phyloP scores from a whole-genome alignment of 139 green algal species.

The Mesotaenium endlicherianum region DNA sequence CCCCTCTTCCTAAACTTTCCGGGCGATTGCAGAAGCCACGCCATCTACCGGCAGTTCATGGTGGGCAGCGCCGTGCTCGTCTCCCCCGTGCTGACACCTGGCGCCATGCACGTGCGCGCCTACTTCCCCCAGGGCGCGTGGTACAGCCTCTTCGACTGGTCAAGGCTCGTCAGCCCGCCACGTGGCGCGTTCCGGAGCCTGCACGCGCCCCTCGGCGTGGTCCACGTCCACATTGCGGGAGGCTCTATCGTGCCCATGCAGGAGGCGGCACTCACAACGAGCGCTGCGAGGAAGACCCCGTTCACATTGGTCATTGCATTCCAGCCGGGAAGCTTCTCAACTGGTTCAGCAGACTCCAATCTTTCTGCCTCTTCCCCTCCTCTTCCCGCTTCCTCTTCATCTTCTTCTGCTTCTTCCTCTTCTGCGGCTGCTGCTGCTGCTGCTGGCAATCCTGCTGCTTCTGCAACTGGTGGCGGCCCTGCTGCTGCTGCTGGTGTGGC shows the following conservation, averaged over 20 bases:
- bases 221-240: constrained; percentile 55
- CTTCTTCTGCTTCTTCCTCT: too few species aligned
- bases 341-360: too few species aligned
- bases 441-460: too few species aligned
- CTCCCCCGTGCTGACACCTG: constrained; percentile 63
- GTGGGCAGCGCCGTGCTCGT: constrained; percentile 67
- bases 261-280: constrained; percentile 43
- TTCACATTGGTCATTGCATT: constrained; percentile 56
- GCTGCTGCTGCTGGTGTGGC: too few species aligned
- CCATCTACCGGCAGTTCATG: constrained; percentile 62
- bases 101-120: constrained; percentile 41
- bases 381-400: too few species aligned
- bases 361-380: too few species aligned
- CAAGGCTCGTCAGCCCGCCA: constrained; percentile 16
- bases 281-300: constrained; percentile 32
- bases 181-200: constrained; percentile 12
- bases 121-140: constrained; percentile 64
- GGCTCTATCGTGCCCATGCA: constrained; percentile 60
- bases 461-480: too few species aligned
- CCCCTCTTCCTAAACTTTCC: constrained; percentile 66
- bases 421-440: too few species aligned
- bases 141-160: constrained; percentile 47
- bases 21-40: constrained; percentile 24
- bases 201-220: constrained; percentile 44
- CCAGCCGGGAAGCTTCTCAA: background rate